A percentile compares a stretch with the other conserved stretches of the same genome.
Conservation (phyloP, 176 grass and related monocot species). For the Hsuehochloa calcarea region DNA sequence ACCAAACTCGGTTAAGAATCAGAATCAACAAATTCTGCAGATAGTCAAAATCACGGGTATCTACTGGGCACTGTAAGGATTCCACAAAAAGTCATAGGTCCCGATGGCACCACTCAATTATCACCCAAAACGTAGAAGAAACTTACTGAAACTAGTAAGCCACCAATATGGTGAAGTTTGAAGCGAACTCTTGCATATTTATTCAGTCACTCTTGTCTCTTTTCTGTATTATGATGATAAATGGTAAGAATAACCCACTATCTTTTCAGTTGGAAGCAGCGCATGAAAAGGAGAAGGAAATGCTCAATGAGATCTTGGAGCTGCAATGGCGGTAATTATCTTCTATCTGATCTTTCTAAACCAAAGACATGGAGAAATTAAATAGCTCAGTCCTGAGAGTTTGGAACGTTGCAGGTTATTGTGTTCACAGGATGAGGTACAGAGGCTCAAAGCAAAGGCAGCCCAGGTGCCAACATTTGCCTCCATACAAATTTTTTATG, state of each 20-base stretch:
- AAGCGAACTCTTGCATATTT: background rate
- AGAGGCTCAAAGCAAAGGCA: constrained; percentile 78
- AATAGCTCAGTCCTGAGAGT: background rate
- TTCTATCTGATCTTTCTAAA: constrained; percentile 7
- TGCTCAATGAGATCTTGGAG: constrained; percentile 67
- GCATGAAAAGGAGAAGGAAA: constrained; percentile 79
- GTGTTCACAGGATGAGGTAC: constrained; percentile 70
- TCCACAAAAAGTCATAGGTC: background rate
- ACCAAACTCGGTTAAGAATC: background rate
- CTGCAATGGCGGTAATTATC: constrained; percentile 79
- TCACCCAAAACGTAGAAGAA: background rate
- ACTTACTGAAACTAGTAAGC: background rate
- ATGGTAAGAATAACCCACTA: background rate
- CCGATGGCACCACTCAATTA: background rate
- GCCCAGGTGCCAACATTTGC: constrained; percentile 39
- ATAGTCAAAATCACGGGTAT: background rate
- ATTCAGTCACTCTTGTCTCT: background rate
- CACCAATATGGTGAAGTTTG: background rate
- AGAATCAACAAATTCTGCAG: background rate
- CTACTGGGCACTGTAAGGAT: background rate
- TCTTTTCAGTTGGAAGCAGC: constrained; percentile 77
- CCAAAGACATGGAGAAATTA: background rate
- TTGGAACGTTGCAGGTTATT: constrained; percentile 53
- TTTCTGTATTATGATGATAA: constrained; percentile 2
- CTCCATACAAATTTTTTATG: background rate